Percentiles rank a stretch among this genome's conserved stretches.
Evolutionary conservation across 1,284 basidiomycete genomes (phyloP).

Genomic region (Thecaphora frezii): DNA sequence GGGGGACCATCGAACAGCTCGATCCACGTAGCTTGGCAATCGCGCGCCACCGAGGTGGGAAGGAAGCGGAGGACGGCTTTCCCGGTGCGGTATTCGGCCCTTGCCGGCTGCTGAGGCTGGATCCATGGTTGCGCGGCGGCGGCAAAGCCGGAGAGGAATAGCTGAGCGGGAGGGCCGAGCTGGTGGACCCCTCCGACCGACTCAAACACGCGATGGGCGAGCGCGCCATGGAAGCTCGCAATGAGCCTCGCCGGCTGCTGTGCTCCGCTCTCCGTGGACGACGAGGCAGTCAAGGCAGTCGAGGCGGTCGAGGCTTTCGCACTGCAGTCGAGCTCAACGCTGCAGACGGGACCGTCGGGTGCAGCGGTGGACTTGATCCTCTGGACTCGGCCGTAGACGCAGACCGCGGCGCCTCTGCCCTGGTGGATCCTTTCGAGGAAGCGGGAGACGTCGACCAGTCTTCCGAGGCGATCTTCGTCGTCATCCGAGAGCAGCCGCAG

Average conservation of each 20-base stretch:
- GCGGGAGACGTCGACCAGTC: slow-evolving; percentile 15
- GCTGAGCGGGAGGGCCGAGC: slow-evolving; percentile 15
- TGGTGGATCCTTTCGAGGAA: slow-evolving; percentile 22
- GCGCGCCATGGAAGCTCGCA: slow-evolving; percentile 5
- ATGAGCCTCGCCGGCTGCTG: slow-evolving; percentile 3
- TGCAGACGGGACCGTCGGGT: background rate
- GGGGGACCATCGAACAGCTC: slow-evolving; percentile 7
- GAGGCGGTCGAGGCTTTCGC: slow-evolving; percentile 5
- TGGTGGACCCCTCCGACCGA: slow-evolving; percentile 14
- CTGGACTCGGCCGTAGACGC: slow-evolving; percentile 15
- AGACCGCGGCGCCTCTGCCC: slow-evolving; percentile 33
- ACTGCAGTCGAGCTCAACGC: slow-evolving; percentile 6
- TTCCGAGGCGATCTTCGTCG: slow-evolving; percentile 30
- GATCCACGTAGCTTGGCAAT: slow-evolving; percentile 15
- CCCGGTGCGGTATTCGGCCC: background rate
- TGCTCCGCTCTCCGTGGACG: too few relatives aligned
- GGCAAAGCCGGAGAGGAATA: slow-evolving; percentile 23
- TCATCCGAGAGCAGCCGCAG: slow-evolving; percentile 5
- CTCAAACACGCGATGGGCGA: slow-evolving; percentile 15
- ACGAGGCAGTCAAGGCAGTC: too few relatives aligned
- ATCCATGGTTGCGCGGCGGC: slow-evolving; percentile 1
- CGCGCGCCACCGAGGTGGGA: background rate
- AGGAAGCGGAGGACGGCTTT: background rate
- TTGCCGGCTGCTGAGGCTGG: background rate
- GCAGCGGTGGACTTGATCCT: background rate